These are phyloP conservation scores for Rhodofomes roseus DNA, from an alignment of 1,284 basidiomycete species.

Conservation along the genomic window DNA sequence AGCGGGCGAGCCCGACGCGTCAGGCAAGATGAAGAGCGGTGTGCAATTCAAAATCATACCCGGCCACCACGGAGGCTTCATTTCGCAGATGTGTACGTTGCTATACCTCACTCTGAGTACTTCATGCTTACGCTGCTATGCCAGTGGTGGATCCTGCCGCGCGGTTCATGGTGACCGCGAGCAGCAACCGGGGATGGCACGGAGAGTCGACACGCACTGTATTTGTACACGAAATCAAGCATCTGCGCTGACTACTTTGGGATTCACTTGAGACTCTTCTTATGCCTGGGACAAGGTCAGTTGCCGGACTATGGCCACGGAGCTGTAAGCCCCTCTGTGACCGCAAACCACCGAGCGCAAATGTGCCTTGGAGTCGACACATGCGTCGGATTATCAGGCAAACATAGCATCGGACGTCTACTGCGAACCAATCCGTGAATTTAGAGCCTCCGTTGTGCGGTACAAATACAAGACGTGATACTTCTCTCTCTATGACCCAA, in stretches of 20 bases:
- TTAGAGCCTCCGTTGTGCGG: too few relatives aligned
- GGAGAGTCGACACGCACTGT: constrained; percentile 87
- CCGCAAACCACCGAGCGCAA: too few relatives aligned
- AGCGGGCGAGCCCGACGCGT: constrained; percentile 61
- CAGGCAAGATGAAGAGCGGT: constrained; percentile 54
- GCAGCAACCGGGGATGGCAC: constrained; percentile 94
- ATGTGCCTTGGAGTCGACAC: too few relatives aligned
- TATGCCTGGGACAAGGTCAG: too few relatives aligned
- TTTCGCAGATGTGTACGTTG: constrained; percentile 78
- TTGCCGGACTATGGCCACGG: too few relatives aligned
- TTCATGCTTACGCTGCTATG: neutral
- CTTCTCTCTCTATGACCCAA: too few relatives aligned
- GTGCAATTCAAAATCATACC: constrained; percentile 94
- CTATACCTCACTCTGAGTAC: constrained; percentile 5
- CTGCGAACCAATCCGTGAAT: too few relatives aligned
- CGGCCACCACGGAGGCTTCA: constrained; percentile 92
- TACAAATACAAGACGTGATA: neutral
- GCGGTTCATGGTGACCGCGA: constrained; percentile 86
- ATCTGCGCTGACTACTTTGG: constrained; percentile 25
- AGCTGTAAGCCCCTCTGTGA: too few relatives aligned
- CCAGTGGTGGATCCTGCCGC: constrained; percentile 85
- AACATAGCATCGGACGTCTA: too few relatives aligned
- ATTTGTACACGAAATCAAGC: constrained; percentile 86
- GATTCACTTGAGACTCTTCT: too few relatives aligned
- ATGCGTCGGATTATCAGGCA: too few relatives aligned